These are phyloP conservation scores for Klebsormidium nitens DNA, from an alignment of 139 green algal species.

Conservation along the genomic window DNA sequence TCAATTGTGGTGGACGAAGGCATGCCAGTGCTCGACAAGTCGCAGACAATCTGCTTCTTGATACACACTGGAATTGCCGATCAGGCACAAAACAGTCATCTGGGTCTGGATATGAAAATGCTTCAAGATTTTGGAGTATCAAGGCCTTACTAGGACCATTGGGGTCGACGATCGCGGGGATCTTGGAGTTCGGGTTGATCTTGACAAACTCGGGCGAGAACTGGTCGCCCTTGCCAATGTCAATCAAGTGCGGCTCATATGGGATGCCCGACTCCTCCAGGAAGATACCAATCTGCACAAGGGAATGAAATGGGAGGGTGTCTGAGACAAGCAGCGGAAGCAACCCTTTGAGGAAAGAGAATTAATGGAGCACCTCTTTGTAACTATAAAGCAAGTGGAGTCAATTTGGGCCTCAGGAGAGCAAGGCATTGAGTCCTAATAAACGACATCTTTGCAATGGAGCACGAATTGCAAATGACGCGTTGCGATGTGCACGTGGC, in stretches of 20 bases:
- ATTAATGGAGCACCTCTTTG: too few relatives aligned
- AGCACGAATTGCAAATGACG: background rate
- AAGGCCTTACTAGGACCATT: background rate
- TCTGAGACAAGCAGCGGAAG: background rate
- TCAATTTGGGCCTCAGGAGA: background rate
- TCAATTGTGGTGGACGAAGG: too few relatives aligned
- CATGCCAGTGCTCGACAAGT: too few relatives aligned
- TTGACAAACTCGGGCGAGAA: constrained; percentile 39
- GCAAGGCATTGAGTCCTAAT: background rate
- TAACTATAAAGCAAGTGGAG: background rate
- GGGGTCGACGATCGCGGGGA: constrained; percentile 14
- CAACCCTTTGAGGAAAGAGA: too few relatives aligned
- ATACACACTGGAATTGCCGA: too few relatives aligned
- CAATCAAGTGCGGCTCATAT: constrained; percentile 34
- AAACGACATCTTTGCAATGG: background rate
- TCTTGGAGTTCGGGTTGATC: constrained; percentile 46
- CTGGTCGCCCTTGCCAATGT: constrained; percentile 38
- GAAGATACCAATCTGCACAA: constrained; percentile 24
- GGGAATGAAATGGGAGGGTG: background rate
- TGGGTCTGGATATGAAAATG: too few relatives aligned
- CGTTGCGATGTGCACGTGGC: too few relatives aligned
- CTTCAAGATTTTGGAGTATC: too few relatives aligned
- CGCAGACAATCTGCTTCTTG: too few relatives aligned
- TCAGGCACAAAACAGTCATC: too few relatives aligned
- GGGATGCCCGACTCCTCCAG: constrained; percentile 40